Conservation (phyloP, 352 stramenopile genomes). For the Achlya hypogyna region DNA sequence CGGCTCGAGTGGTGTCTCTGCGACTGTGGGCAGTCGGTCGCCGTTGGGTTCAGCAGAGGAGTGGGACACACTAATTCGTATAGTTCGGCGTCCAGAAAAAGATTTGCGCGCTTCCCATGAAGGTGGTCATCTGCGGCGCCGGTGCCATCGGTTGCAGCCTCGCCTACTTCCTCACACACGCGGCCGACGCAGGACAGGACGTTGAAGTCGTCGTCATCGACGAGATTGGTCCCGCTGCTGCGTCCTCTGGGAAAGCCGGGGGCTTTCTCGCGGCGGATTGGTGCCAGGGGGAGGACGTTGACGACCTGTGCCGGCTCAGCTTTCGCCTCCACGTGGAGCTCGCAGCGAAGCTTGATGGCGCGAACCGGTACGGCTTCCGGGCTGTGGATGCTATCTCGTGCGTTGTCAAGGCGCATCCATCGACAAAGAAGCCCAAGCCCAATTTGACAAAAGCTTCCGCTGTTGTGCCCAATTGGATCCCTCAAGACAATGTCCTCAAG, state of each 20-base stretch:
- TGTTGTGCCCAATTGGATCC: conserved; percentile 5
- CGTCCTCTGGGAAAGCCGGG: conserved; percentile 74
- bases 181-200: neutral
- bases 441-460: neutral
- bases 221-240: conserved; percentile 39
- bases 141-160: conserved; percentile 11
- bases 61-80: neutral
- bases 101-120: neutral
- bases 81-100: neutral
- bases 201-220: conserved; percentile 43
- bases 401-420: conserved; percentile 3
- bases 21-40: no score
- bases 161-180: conserved; percentile 11
- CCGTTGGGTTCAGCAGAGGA: neutral
- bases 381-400: conserved; percentile 15
- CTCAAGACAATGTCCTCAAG: neutral
- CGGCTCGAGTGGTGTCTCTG: no score
- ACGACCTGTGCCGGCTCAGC: conserved; percentile 49
- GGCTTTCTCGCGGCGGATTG: conserved; percentile 77
- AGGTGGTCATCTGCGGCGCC: conserved; percentile 15
- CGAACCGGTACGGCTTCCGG: conserved; percentile 1
- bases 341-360: conserved; percentile 27
- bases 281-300: conserved; percentile 46
- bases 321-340: conserved; percentile 78
- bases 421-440: neutral